These are phyloP conservation scores for Phialophora chinensis DNA, from an alignment of 2,329 filamentous ascomycete genomes.

Conservation along the genomic window DNA sequence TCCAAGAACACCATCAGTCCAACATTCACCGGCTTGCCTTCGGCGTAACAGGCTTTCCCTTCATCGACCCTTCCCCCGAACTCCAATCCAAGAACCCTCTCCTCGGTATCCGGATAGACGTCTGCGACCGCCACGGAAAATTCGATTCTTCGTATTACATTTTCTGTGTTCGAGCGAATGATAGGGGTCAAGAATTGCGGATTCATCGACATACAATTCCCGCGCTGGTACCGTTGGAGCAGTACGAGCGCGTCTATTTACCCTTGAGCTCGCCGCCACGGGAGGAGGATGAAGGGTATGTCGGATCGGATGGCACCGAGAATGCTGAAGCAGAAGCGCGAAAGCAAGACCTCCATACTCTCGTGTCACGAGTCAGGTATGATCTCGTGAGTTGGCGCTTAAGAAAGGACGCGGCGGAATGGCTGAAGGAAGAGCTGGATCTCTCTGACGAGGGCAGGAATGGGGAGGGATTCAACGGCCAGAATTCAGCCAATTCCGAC, in stretches of 20 bases:
- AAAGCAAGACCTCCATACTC: constrained; percentile 47
- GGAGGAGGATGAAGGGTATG: constrained; percentile 31
- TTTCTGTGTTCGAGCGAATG: constrained; percentile 43
- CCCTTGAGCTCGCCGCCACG: constrained; percentile 28
- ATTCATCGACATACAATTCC: constrained; percentile 55
- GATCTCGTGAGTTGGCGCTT: constrained; percentile 52
- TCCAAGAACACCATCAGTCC: constrained; percentile 44
- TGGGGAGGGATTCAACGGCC: not conserved
- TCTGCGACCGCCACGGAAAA: constrained; percentile 47
- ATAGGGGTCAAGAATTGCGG: constrained; percentile 39
- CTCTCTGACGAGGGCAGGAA: not conserved
- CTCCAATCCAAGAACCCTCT: constrained; percentile 41
- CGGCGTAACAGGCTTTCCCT: constrained; percentile 54
- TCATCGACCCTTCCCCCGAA: constrained; percentile 51
- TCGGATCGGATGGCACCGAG: constrained; percentile 35
- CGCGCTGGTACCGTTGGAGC: constrained; percentile 49
- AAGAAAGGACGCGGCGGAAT: constrained; percentile 47
- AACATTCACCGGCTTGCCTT: constrained; percentile 54
- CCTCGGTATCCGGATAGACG: constrained; percentile 51
- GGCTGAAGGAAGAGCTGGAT: constrained; percentile 34
- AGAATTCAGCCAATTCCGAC: not conserved
- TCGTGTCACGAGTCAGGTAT: constrained; percentile 49
- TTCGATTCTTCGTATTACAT: constrained; percentile 54
- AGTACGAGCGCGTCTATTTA: constrained; percentile 48
- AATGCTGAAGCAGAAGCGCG: constrained; percentile 29